Evolutionary conservation across 148 eudicot species (phyloP), one percentile per base, ranked within the genome.

Genomic region (Cornus controversa): DNA sequence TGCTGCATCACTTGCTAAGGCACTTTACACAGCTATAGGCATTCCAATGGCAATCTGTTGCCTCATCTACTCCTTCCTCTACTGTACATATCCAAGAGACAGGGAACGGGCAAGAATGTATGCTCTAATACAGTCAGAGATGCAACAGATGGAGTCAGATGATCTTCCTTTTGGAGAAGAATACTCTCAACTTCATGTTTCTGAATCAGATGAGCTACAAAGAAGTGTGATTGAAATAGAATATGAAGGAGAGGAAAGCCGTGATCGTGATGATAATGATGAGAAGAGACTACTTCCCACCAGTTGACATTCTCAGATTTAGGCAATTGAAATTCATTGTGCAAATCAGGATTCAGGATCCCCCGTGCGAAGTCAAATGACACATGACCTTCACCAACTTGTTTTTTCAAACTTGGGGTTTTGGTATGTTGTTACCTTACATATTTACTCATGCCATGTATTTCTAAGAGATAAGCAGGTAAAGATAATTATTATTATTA

Each of bases 31-130:
- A 0, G 88, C 90, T 18, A 88, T 90, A 62, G 87, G 86, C 62
- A 74, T 88, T 40, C 90, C 96, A 6, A 85, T 92, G 87, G 76
- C 89, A 42, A 57, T 92, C 0, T 92, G 93, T 70, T 83, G 85
- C 63, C 71, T 74, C 40, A 84, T 90, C 71, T 92, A 90, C 84
- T 90, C 92, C 1, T 92, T 88, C 76, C 88, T 92, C 62, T 92
- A 92, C 69, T 87, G 84, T 75, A 88, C 93, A 0, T 92, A 92
- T 70, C 96, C 96, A 0, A 84, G 88, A 74, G 96, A 92, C 63
- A 85, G 91, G 45, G 93, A 90, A 6, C 83, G 90, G 0, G 93
- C 96, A 1, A 87, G 78, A 70, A 90, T 88, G 93, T 84, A 87
- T 4, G 89, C 86, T 28, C 42, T 87, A 68, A 81, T 87, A 5